Percentiles rank a stretch among this genome's conserved stretches.
Conservation (phyloP, 306 rosid species). For the Prunus salicina region DNA sequence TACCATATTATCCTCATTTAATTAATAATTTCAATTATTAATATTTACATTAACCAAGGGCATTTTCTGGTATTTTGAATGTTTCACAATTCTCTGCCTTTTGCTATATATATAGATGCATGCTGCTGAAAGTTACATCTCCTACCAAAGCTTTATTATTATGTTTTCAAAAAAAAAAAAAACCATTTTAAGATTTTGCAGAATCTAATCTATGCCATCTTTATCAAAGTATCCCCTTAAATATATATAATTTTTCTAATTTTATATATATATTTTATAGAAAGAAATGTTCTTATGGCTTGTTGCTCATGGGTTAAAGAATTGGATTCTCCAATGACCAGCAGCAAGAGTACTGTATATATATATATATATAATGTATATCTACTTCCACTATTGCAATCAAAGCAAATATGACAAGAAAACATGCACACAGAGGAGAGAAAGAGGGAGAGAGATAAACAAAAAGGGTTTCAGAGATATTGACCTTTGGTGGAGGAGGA, state of each 20-base stretch:
- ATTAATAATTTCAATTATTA: too few relatives aligned
- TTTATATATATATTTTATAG: background rate
- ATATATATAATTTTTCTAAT: too few relatives aligned
- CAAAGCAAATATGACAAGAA: background rate
- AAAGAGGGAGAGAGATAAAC: background rate
- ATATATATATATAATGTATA: background rate
- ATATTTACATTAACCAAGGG: too few relatives aligned
- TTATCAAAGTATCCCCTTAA: background rate
- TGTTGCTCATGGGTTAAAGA: background rate
- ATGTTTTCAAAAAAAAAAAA: background rate
- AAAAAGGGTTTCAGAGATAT: background rate
- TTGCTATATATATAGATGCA: too few relatives aligned
- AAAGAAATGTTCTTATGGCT: background rate
- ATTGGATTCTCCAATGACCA: background rate
- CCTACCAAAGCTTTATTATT: background rate
- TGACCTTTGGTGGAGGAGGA: slow-evolving; percentile 22
- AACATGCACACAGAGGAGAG: background rate
- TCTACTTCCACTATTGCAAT: background rate
- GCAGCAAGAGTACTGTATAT: background rate
- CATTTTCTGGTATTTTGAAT: too few relatives aligned
- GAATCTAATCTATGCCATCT: background rate
- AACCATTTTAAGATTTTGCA: background rate
- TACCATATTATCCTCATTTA: too few relatives aligned
- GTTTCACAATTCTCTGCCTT: too few relatives aligned
- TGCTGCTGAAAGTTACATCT: background rate